Evolutionary conservation across 306 rosid species (phyloP).

Genomic region (Spatholobus suberectus): DNA sequence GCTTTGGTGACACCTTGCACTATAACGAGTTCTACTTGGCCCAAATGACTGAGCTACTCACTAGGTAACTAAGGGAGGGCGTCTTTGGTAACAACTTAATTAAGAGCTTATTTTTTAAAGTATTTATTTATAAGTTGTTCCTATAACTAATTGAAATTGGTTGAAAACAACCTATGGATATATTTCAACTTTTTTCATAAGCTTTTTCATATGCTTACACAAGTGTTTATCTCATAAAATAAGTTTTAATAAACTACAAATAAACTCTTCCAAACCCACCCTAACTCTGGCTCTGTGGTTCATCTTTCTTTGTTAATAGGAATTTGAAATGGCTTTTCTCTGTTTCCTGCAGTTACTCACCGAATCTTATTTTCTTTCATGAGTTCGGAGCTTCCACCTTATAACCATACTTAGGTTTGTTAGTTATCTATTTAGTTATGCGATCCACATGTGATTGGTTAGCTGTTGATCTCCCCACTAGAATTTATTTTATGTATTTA

Average conservation of each 20-base stretch:
- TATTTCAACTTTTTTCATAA: too few relatives aligned
- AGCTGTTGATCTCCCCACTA: not conserved
- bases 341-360: not conserved
- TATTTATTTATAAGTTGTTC: too few relatives aligned
- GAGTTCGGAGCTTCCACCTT: not conserved
- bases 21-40: conserved; percentile 80
- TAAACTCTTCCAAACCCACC: not conserved
- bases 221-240: too few relatives aligned
- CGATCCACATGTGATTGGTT: not conserved
- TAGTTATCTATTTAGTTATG: not conserved
- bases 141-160: too few relatives aligned
- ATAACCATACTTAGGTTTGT: not conserved
- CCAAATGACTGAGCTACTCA: conserved; percentile 90
- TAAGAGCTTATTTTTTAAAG: too few relatives aligned
- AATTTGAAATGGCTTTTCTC: not conserved
- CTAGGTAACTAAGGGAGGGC: too few relatives aligned
- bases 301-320: not conserved
- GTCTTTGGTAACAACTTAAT: too few relatives aligned
- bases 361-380: not conserved
- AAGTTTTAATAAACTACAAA: too few relatives aligned
- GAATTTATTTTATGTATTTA: not conserved
- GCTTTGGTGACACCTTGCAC: conserved; percentile 63
- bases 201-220: too few relatives aligned
- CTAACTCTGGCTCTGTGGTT: not conserved
- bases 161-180: too few relatives aligned